Evolutionary conservation across 2,329 filamentous ascomycete species (phyloP).

Genomic region (Didymella arachidicola): DNA sequence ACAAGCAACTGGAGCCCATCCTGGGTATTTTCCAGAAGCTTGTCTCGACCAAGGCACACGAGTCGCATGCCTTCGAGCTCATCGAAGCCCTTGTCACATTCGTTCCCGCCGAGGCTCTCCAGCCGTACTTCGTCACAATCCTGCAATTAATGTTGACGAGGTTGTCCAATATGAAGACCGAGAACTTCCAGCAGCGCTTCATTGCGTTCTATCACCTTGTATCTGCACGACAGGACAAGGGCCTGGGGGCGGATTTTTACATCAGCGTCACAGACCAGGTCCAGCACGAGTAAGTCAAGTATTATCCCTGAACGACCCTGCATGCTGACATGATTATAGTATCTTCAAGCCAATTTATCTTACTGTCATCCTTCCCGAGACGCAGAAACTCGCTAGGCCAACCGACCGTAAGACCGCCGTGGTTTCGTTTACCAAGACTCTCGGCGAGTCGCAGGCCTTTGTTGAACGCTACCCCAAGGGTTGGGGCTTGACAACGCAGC

Average conservation of each 20-base stretch:
- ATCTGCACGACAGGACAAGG: slow-evolving; percentile 77
- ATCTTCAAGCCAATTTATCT: slow-evolving; percentile 88
- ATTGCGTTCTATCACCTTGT: slow-evolving; percentile 95
- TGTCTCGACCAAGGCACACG: slow-evolving; percentile 80
- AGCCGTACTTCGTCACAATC: slow-evolving; percentile 80
- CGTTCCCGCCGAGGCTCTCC: slow-evolving; percentile 76
- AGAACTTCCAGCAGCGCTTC: slow-evolving; percentile 85
- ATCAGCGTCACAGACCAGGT: slow-evolving; percentile 83
- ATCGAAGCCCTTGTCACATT: slow-evolving; percentile 79
- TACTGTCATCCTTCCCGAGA: slow-evolving; percentile 84
- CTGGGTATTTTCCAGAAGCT: slow-evolving; percentile 97
- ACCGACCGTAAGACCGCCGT: slow-evolving; percentile 93
- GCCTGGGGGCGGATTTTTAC: slow-evolving; percentile 93
- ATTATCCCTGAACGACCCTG: neutral
- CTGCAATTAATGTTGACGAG: slow-evolving; percentile 81
- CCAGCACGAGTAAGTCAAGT: slow-evolving; percentile 66
- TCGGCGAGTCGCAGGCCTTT: slow-evolving; percentile 86
- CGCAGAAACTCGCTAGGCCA: slow-evolving; percentile 85
- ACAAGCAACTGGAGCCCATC: slow-evolving; percentile 84
- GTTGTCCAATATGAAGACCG: slow-evolving; percentile 75
- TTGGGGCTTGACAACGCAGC: slow-evolving; percentile 88
- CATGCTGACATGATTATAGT: slow-evolving; percentile 49
- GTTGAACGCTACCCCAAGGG: slow-evolving; percentile 73
- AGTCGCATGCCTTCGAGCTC: slow-evolving; percentile 87
- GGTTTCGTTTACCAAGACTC: slow-evolving; percentile 89